These are phyloP conservation scores for Aureobasidium sp. DNA, from an alignment of 2,329 filamentous ascomycete genomes.

Conservation along the genomic window DNA sequence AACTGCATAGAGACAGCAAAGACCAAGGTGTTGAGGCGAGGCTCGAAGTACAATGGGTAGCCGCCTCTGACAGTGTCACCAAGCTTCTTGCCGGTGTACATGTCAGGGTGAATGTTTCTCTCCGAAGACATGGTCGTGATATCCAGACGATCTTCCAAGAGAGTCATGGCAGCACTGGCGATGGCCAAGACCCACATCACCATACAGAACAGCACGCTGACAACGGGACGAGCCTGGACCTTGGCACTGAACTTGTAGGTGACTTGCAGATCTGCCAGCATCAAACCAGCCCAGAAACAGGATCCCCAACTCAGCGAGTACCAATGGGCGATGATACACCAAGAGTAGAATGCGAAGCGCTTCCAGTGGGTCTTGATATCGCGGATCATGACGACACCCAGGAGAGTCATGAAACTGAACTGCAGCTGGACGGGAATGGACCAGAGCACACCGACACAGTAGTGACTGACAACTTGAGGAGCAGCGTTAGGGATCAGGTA, in stretches of 20 bases:
- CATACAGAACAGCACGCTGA: conserved; percentile 34
- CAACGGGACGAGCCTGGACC: conserved; percentile 29
- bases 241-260: conserved; percentile 39
- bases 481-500: conserved; percentile 44
- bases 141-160: conserved; percentile 32
- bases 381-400: conserved; percentile 37
- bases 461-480: conserved; percentile 42
- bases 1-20: conserved; percentile 32
- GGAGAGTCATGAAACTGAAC: conserved; percentile 39
- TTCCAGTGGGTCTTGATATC: conserved; percentile 43
- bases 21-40: conserved; percentile 38
- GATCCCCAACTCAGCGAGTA: conserved; percentile 42
- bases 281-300: conserved; percentile 40
- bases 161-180: conserved; percentile 28
- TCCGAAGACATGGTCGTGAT: conserved; percentile 37
- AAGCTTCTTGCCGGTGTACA: conserved; percentile 32
- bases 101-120: conserved; percentile 39
- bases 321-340: conserved; percentile 41
- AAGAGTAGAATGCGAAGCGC: conserved; percentile 39
- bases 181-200: conserved; percentile 19
- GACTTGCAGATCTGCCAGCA: conserved; percentile 42
- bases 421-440: conserved; percentile 45
- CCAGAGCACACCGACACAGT: conserved; percentile 46
- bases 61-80: conserved; percentile 28
- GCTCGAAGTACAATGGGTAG: conserved; percentile 40